phyloP scores from a whole-genome alignment of 2,329 filamentous ascomycete genomes.

The Colletotrichum neosansevieriae region DNA sequence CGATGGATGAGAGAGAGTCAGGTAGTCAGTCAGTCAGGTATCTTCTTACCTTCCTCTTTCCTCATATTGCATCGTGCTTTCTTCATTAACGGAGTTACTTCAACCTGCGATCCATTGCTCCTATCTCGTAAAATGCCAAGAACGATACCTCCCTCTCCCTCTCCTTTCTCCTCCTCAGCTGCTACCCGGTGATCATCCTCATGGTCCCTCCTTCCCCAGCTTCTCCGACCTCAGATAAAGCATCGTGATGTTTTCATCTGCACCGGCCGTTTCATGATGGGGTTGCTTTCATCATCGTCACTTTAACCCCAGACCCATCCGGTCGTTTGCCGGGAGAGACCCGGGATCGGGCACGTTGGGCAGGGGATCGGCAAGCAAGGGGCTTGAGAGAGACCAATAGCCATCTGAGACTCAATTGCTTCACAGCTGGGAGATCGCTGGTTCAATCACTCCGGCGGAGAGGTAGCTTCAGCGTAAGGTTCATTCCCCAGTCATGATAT shows the following conservation, averaged over 20 bases:
- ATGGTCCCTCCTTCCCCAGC: neutral
- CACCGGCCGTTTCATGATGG: slow-evolving; percentile 25
- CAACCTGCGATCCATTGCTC: too few species aligned
- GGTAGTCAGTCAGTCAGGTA: neutral
- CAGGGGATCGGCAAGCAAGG: slow-evolving; percentile 27
- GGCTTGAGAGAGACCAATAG: neutral
- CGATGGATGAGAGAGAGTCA: neutral
- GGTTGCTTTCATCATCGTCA: slow-evolving; percentile 19
- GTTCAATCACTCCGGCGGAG: neutral
- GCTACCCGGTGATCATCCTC: neutral
- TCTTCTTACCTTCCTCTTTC: neutral
- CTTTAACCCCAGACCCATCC: slow-evolving; percentile 29
- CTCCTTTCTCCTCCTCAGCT: neutral
- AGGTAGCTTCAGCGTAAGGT: neutral
- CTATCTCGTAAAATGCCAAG: too few species aligned
- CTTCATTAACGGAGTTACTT: too few species aligned
- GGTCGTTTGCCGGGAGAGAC: slow-evolving; percentile 24
- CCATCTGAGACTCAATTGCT: neutral
- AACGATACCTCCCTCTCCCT: neutral
- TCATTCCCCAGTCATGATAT: neutral
- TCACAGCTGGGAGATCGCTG: neutral
- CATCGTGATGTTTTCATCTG: slow-evolving; percentile 25
- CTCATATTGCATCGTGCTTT: neutral
- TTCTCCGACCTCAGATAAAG: neutral
- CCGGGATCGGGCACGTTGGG: slow-evolving; percentile 17